Percentiles rank a stretch among this genome's conserved stretches.
phyloP scores from a whole-genome alignment of 371 early-diverging fungal genomes.

The Syncephalastrum monosporum region DNA sequence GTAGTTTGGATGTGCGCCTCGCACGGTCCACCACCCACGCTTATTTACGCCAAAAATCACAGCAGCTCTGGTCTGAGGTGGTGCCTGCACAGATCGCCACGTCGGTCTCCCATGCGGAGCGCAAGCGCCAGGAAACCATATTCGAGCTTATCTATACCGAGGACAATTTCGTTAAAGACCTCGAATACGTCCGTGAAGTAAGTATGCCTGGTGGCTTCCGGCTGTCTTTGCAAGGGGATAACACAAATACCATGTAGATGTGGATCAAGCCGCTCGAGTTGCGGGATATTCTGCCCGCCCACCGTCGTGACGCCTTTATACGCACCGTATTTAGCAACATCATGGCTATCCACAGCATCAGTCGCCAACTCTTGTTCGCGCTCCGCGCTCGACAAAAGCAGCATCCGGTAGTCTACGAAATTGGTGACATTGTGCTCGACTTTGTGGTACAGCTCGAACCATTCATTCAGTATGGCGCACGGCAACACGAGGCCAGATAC shows the following conservation, averaged over 20 bases:
- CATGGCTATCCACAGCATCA: conserved; percentile 66
- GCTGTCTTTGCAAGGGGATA: not conserved
- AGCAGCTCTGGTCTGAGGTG: conserved; percentile 14
- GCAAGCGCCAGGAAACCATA: conserved; percentile 89
- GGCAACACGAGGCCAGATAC: conserved; percentile 76
- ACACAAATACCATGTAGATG: conserved; percentile 36
- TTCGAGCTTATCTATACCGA: conserved; percentile 92
- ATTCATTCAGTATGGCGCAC: conserved; percentile 85
- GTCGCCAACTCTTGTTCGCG: conserved; percentile 64
- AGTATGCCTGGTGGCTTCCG: not conserved
- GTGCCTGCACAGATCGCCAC: conserved; percentile 16
- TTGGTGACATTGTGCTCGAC: conserved; percentile 84
- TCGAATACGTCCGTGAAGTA: conserved; percentile 41
- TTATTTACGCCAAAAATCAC: conserved; percentile 15
- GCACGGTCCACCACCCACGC: conserved; percentile 15
- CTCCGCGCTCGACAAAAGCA: conserved; percentile 76
- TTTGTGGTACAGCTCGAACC: conserved; percentile 73
- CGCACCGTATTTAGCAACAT: conserved; percentile 81
- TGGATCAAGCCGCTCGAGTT: conserved; percentile 76
- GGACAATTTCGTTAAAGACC: conserved; percentile 84
- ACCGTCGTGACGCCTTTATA: conserved; percentile 67
- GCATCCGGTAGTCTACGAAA: conserved; percentile 65
- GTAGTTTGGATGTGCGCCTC: conserved; percentile 7
- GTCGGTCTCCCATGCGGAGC: conserved; percentile 54
- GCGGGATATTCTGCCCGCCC: conserved; percentile 62